phyloP scores from a whole-genome alignment of 1,284 basidiomycete species.

The Omphalotus olearius region DNA sequence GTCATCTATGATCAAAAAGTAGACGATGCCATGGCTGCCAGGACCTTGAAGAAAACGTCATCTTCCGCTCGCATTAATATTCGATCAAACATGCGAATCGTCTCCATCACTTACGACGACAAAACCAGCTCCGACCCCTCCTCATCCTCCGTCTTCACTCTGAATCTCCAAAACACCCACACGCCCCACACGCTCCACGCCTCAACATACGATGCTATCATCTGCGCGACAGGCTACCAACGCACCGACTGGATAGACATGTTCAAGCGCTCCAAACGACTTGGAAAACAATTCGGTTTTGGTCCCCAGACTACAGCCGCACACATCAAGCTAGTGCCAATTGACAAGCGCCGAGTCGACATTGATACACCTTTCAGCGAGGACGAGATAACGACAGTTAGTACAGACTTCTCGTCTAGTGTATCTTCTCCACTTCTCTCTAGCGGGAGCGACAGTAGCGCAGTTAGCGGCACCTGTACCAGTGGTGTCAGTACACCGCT shows the following conservation, averaged over 20 bases:
- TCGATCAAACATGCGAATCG: conserved; percentile 34
- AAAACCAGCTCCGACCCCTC: too few relatives aligned
- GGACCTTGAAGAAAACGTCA: conserved; percentile 19
- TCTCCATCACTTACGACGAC: conserved; percentile 27
- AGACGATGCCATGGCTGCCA: conserved; percentile 36
- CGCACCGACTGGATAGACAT: conserved; percentile 46
- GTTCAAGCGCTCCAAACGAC: conserved; percentile 33
- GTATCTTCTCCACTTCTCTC: not conserved
- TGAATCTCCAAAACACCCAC: conserved; percentile 36
- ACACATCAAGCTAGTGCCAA: not conserved
- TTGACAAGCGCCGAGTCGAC: not conserved
- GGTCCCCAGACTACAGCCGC: conserved; percentile 14
- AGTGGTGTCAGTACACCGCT: not conserved
- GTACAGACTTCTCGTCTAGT: conserved; percentile 19
- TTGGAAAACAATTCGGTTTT: conserved; percentile 41
- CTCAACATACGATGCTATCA: conserved; percentile 43
- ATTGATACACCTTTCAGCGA: conserved; percentile 7
- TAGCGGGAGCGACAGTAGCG: not conserved
- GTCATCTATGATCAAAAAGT: conserved; percentile 53
- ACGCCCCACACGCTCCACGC: conserved; percentile 26
- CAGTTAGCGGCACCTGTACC: too few relatives aligned
- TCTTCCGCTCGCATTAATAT: conserved; percentile 37
- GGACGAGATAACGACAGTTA: conserved; percentile 18
- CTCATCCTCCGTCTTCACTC: conserved; percentile 22
- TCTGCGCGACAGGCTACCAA: conserved; percentile 58